phyloP scores from a whole-genome alignment of 345 rosid species.

The Hibiscus mutabilis region DNA sequence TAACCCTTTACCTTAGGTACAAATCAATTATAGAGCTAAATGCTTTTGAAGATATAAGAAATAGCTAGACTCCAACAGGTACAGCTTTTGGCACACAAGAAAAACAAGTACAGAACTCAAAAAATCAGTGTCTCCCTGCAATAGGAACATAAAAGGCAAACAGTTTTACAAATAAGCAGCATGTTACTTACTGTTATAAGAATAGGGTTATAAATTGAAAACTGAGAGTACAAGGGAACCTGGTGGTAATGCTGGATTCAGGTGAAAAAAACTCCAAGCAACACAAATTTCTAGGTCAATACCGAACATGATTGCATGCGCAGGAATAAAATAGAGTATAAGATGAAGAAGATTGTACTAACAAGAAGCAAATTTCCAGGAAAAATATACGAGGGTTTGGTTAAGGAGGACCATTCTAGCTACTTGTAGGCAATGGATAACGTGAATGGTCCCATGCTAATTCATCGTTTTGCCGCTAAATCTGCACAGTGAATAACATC shows the following conservation, averaged over 20 bases:
- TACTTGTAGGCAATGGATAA: conserved; percentile 19
- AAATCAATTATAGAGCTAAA: not conserved
- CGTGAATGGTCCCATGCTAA: conserved; percentile 53
- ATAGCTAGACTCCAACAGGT: not conserved
- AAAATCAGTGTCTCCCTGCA: conserved; percentile 1
- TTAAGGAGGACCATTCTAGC: conserved; percentile 40
- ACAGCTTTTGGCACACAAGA: not conserved
- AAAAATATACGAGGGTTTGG: conserved; percentile 7
- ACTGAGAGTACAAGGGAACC: not conserved
- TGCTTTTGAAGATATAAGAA: not conserved
- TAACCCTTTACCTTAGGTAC: not conserved
- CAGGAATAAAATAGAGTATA: not conserved
- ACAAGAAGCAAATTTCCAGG: too few relatives aligned
- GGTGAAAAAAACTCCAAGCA: conserved; percentile 17
- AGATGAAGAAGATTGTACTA: not conserved
- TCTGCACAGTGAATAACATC: conserved; percentile 25
- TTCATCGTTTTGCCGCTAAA: conserved; percentile 21
- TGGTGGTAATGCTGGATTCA: conserved; percentile 22
- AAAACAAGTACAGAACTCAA: not conserved
- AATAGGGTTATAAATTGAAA: conserved; percentile 4
- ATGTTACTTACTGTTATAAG: not conserved
- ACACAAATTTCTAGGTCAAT: not conserved
- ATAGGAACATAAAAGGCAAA: not conserved
- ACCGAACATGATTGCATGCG: conserved; percentile 11
- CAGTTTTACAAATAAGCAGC: not conserved